Evolutionary conservation across 352 stramenopile genomes (phyloP).

Genomic region (Phytophthora idaei): DNA sequence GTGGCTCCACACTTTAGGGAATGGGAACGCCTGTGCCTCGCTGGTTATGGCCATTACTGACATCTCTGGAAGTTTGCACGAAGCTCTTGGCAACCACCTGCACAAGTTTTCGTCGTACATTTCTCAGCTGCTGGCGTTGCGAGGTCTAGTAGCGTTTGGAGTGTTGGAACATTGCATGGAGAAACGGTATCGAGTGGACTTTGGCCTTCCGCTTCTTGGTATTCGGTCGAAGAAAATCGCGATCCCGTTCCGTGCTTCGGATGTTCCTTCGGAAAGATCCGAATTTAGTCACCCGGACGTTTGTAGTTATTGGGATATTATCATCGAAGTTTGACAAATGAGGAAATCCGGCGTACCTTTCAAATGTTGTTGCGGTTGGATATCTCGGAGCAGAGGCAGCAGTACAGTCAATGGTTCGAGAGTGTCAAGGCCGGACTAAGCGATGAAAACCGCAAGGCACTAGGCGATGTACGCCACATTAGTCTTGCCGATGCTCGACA

Average conservation of each 20-base stretch:
- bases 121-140: conserved; percentile 59
- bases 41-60: conserved; percentile 51
- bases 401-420: conserved; percentile 76
- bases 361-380: conserved; percentile 65
- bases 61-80: conserved; percentile 29
- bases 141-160: conserved; percentile 78
- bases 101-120: conserved; percentile 32
- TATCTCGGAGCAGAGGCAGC: conserved; percentile 56
- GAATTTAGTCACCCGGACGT: conserved; percentile 92
- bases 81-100: conserved; percentile 22
- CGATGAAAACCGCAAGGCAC: conserved; percentile 24
- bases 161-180: conserved; percentile 85
- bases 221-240: conserved; percentile 71
- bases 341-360: conserved; percentile 61
- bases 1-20: conserved; percentile 57
- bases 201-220: conserved; percentile 53
- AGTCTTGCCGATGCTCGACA: conserved; percentile 73
- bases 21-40: conserved; percentile 7
- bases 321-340: conserved; percentile 58
- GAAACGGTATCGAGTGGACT: conserved; percentile 86
- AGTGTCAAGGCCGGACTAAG: conserved; percentile 29
- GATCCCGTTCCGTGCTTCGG: conserved; percentile 85
- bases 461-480: conserved; percentile 69
- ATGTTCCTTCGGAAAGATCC: conserved; percentile 77
- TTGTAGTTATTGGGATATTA: conserved; percentile 85